phyloP scores from a whole-genome alignment of 2,329 filamentous ascomycete genomes.

The Fusarium pininemorale region DNA sequence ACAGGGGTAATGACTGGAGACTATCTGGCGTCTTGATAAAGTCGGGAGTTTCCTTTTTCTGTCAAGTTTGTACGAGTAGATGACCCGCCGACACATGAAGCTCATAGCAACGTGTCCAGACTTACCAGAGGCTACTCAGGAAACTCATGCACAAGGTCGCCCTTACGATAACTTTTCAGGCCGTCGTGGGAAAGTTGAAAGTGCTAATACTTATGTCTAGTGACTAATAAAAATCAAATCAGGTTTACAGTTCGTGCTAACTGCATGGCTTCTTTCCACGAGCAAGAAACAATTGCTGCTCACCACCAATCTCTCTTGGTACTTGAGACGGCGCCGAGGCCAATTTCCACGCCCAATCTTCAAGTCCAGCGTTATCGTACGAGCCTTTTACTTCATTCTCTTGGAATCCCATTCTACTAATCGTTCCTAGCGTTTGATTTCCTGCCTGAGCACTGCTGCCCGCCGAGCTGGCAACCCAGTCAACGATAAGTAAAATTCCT shows the following conservation, averaged over 20 bases:
- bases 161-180: background rate
- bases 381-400: slow-evolving; percentile 32
- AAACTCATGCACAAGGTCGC: background rate
- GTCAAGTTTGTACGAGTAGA: background rate
- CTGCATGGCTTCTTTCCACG: slow-evolving; percentile 20
- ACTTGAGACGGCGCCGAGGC: slow-evolving; percentile 30
- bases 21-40: background rate
- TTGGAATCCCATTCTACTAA: slow-evolving; percentile 37
- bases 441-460: slow-evolving; percentile 3
- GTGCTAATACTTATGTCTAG: too few relatives aligned
- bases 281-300: slow-evolving; percentile 42
- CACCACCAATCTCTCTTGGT: slow-evolving; percentile 37
- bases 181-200: background rate
- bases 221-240: background rate
- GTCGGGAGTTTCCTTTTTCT: background rate
- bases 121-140: background rate
- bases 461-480: slow-evolving; percentile 40
- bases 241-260: background rate
- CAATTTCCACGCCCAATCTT: slow-evolving; percentile 40
- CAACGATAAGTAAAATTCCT: slow-evolving; percentile 47
- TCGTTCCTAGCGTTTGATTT: slow-evolving; percentile 8
- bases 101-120: background rate
- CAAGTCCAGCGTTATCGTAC: slow-evolving; percentile 38
- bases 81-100: background rate
- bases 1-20: background rate